Evolutionary conservation across 202 grass and related monocot species (phyloP).

Genomic region (Zizania palustris): DNA sequence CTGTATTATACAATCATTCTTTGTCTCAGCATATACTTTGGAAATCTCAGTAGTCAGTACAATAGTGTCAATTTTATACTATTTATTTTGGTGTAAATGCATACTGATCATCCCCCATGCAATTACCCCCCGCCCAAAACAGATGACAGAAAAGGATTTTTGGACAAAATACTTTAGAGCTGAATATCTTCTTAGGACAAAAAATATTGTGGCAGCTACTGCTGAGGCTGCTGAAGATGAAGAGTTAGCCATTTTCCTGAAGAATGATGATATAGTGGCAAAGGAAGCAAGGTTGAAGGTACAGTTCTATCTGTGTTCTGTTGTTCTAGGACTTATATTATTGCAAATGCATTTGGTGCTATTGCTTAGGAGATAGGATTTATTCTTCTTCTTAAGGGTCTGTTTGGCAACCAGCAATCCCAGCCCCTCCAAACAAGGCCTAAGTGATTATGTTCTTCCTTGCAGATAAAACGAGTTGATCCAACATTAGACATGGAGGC

Average conservation of each 20-base stretch:
- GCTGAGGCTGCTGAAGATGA: constrained; percentile 97
- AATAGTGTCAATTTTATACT: constrained; percentile 17
- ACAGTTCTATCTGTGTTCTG: constrained; percentile 18
- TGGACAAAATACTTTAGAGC: constrained; percentile 99
- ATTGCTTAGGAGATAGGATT: constrained; percentile 10
- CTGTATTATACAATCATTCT: constrained; percentile 4
- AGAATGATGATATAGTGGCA: constrained; percentile 90
- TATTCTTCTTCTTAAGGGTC: neutral
- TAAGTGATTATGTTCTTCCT: constrained; percentile 40
- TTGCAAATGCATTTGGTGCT: neutral
- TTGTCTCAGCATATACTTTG: constrained; percentile 1
- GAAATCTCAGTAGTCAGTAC: constrained; percentile 14
- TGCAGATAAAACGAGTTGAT: constrained; percentile 93
- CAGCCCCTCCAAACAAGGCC: no score
- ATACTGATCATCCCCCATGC: constrained; percentile 26
- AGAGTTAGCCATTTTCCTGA: constrained; percentile 87
- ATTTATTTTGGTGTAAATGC: neutral
- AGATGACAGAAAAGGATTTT: constrained; percentile 90
- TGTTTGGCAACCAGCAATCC: no score
- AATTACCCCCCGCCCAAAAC: neutral
- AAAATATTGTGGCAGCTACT: constrained; percentile 74
- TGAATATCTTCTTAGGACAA: constrained; percentile 91
- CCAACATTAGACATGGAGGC: constrained; percentile 99
- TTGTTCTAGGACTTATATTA: constrained; percentile 21
- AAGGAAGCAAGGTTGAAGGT: constrained; percentile 84